A percentile compares a stretch with the other conserved stretches of the same genome.
Evolutionary conservation across 139 green algal genomes (phyloP).

Genomic region (Chlamydomonas sp.): DNA sequence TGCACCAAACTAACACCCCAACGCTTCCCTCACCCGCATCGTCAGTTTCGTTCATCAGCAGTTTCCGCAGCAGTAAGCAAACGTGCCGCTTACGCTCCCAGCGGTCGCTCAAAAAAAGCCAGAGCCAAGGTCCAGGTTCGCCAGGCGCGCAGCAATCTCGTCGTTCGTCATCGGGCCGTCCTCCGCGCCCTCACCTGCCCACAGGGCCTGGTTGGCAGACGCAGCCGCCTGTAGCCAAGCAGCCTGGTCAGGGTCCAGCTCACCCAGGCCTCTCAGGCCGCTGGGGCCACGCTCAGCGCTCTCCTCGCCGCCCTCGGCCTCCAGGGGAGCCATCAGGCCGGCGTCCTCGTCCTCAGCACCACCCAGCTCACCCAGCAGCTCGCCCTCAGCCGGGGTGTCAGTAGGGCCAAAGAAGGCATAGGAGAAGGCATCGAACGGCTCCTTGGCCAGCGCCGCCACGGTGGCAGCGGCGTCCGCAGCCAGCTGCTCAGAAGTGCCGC

Average conservation of each 20-base stretch:
- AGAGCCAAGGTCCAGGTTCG: conserved; percentile 52
- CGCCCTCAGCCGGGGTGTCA: conserved; percentile 8
- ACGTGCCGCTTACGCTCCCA: neutral
- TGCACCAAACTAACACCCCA: no score
- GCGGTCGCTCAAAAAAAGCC: conserved; percentile 43
- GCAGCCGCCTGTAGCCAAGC: conserved; percentile 31
- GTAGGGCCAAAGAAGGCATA: conserved; percentile 61
- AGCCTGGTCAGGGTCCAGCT: conserved; percentile 19
- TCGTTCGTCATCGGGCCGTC: conserved; percentile 38
- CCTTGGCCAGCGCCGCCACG: conserved; percentile 23
- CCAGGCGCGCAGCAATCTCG: conserved; percentile 47
- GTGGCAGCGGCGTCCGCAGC: conserved; percentile 34
- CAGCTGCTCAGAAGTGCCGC: conserved; percentile 12
- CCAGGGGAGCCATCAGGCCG: neutral
- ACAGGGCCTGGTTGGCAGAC: conserved; percentile 33
- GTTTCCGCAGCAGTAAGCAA: neutral
- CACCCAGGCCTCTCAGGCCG: conserved; percentile 22
- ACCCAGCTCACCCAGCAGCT: conserved; percentile 45
- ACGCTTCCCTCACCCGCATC: neutral
- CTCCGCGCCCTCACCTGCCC: conserved; percentile 33
- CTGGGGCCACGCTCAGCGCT: neutral
- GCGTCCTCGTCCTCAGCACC: neutral
- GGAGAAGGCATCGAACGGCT: conserved; percentile 55
- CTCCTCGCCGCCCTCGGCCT: no score
- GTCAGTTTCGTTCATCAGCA: neutral